Evolutionary conservation across 2,329 filamentous ascomycete genomes (phyloP), one percentile per base, ranked within the genome.

Genomic region (Sclerotinia spermophila): DNA sequence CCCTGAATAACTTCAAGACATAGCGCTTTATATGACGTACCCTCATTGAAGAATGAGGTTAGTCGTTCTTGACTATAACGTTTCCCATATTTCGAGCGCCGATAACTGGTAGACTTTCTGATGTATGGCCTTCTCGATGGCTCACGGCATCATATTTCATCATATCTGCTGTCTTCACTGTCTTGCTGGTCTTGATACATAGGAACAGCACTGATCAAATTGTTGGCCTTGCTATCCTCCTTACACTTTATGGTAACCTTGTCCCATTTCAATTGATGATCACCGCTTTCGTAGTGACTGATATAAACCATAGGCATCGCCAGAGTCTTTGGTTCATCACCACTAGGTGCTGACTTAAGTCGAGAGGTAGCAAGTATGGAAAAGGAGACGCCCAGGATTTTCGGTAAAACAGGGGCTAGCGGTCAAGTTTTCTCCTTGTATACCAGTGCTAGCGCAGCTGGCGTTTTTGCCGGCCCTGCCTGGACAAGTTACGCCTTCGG

Each of bases 101-200:
- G 0, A 67, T 89, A 1, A 83, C 87, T 5, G 88, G 86, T 24
- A 81, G 80, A 79, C 73, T 84, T 10, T 76, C 80, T 3, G 83
- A 85, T 74, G 78, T 78, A 30, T 86, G 87, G 73, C 89, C 89
- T 30, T 84, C 89, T 0, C 84, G 87, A 27, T 90, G 88, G 81
- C 85, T 87, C 21, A 83, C 88, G 0, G 82, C 87, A 0, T 77
- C 82, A 0, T 90, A 88, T 0, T 91, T 92, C 73, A 75, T 87
- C 1, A 74, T 85, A 19, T 81, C 83, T 0, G 79, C 86, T 7
- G 89, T 90, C 0, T 82, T 88, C 44, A 81, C 90, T 11, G 84
- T 90, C 7, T 85, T 89, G 55, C 81, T 93, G 15, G 86, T 90
- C 2, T 85, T 92, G 71, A 86, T 93, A 6, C 81, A 83, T 0